Evolutionary conservation across 164 flowering plant genomes (phyloP).

Genomic region (Piper betle): DNA sequence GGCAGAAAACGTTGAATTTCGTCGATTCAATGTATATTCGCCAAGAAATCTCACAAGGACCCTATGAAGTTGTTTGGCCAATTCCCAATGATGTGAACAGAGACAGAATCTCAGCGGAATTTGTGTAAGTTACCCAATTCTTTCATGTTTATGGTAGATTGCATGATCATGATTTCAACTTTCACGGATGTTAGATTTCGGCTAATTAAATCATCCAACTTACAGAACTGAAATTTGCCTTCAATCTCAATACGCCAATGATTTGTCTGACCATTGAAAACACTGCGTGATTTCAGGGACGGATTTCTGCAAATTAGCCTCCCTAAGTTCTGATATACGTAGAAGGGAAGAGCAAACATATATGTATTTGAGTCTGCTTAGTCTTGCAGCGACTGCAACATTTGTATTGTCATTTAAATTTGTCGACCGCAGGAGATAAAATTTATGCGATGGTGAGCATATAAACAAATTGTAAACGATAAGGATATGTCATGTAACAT

Average conservation of each 20-base stretch:
- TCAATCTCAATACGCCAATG: background rate
- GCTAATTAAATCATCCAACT: too few species aligned
- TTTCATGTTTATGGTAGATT: background rate
- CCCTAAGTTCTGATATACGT: slow-evolving; percentile 4
- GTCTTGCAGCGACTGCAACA: too few species aligned
- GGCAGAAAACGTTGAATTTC: slow-evolving; percentile 17
- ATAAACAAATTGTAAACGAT: too few species aligned
- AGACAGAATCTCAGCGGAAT: slow-evolving; percentile 60
- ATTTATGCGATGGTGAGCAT: too few species aligned
- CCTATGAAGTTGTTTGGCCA: slow-evolving; percentile 58
- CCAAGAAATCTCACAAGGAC: slow-evolving; percentile 50
- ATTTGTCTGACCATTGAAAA: background rate
- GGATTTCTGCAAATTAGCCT: slow-evolving; percentile 9
- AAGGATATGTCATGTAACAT: too few species aligned
- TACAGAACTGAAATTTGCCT: background rate
- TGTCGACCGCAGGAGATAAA: too few species aligned
- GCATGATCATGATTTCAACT: background rate
- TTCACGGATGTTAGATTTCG: too few species aligned
- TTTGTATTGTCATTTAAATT: background rate
- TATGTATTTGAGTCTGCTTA: background rate
- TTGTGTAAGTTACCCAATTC: slow-evolving; percentile 37
- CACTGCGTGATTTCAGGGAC: slow-evolving; percentile 1
- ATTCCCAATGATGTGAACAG: slow-evolving; percentile 50
- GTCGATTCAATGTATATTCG: slow-evolving; percentile 31
- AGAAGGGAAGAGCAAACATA: background rate